A percentile compares a stretch with the other conserved stretches of the same genome.
Conservation (phyloP, 352 stramenopile species). For the Globisporangium sylvaticum region DNA sequence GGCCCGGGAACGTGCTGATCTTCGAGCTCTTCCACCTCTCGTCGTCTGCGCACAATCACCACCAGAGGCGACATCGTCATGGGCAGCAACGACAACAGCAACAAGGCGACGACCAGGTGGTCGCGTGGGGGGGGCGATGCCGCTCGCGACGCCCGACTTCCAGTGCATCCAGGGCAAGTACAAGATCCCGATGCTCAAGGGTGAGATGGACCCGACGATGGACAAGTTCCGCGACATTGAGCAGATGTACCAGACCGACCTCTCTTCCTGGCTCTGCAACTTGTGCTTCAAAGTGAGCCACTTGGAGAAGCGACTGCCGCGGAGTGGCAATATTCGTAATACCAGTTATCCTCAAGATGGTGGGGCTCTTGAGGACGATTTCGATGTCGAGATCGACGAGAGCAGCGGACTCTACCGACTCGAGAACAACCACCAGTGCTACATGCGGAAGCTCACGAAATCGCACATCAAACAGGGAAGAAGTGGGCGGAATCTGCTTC, state of each 20-base stretch:
- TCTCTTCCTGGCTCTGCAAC: conserved; percentile 88
- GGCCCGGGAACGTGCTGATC: conserved; percentile 50
- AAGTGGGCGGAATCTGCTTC: neutral
- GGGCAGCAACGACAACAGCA: neutral
- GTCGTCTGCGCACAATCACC: conserved; percentile 2
- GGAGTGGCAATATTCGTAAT: neutral
- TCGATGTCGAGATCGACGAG: conserved; percentile 54
- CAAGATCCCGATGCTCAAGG: conserved; percentile 77
- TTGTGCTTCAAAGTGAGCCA: conserved; percentile 81
- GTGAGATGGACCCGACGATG: conserved; percentile 81
- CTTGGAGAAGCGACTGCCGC: conserved; percentile 28
- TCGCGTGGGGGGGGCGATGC: conserved; percentile 85
- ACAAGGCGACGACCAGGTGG: conserved; percentile 47
- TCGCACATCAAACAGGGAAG: neutral
- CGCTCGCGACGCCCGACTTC: conserved; percentile 62
- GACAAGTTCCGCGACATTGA: conserved; percentile 75
- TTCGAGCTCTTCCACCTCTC: conserved; percentile 49
- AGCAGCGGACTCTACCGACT: conserved; percentile 30
- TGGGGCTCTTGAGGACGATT: conserved; percentile 13
- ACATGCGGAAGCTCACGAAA: conserved; percentile 36
- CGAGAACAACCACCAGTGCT: conserved; percentile 40
- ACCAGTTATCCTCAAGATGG: neutral
- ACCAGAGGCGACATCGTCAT: conserved; percentile 3
- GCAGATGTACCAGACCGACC: conserved; percentile 53
- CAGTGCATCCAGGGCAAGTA: conserved; percentile 70